Percentiles rank a stretch among this genome's conserved stretches.
phyloP scores from a whole-genome alignment of 2,329 filamentous ascomycete genomes.

The Aspergillus arachidicola region DNA sequence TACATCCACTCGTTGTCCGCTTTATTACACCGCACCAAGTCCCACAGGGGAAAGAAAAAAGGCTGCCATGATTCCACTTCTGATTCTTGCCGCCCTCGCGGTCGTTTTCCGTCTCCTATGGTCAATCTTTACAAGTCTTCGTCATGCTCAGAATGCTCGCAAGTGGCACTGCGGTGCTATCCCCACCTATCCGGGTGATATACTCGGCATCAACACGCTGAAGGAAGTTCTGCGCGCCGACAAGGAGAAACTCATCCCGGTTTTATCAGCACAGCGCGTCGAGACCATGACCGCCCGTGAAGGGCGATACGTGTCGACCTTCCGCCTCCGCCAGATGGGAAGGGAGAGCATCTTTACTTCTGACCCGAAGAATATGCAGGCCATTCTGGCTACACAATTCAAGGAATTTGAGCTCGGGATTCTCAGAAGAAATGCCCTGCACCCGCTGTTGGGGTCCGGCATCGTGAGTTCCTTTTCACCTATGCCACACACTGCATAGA shows the following conservation, averaged over 20 bases:
- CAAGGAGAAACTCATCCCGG: conserved; percentile 27
- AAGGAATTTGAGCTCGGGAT: conserved; percentile 79
- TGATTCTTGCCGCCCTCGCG: conserved; percentile 27
- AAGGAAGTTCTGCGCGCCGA: conserved; percentile 27
- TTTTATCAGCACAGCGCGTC: conserved; percentile 23
- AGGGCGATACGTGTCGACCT: conserved; percentile 30
- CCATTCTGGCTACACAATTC: conserved; percentile 81
- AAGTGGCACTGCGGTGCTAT: conserved; percentile 26
- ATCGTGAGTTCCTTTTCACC: conserved; percentile 41
- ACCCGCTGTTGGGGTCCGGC: conserved; percentile 42
- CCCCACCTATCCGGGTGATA: conserved; percentile 31
- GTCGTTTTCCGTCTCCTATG: conserved; percentile 28
- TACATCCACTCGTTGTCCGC: neutral
- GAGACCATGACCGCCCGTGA: conserved; percentile 25
- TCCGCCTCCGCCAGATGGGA: conserved; percentile 26
- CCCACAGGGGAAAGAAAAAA: neutral
- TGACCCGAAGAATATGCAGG: conserved; percentile 71
- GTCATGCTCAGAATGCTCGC: conserved; percentile 30
- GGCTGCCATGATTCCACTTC: conserved; percentile 22
- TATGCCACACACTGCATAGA: neutral
- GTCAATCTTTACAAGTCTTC: conserved; percentile 24
- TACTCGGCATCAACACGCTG: conserved; percentile 29
- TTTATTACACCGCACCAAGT: neutral
- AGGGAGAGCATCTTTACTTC: conserved; percentile 31
- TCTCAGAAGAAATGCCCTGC: conserved; percentile 66